Conservation (phyloP, 2,329 filamentous ascomycete genomes). For the Exutisphaerella laricina region DNA sequence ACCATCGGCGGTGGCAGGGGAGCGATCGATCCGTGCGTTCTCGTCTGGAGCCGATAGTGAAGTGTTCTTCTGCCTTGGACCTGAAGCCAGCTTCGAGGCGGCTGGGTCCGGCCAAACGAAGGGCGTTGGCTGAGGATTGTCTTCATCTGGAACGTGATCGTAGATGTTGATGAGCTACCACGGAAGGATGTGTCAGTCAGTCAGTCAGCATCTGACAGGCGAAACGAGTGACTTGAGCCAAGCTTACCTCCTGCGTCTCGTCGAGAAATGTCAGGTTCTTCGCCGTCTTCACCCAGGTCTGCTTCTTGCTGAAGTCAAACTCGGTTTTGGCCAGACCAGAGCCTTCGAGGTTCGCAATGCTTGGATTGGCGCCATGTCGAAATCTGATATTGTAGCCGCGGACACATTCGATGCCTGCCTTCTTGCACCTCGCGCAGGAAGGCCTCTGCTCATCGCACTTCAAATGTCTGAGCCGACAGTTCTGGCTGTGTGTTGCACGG, state of each 20-base stretch:
- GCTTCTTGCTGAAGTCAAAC: constrained; percentile 29
- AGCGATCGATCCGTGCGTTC: background rate
- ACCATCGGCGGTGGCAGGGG: background rate
- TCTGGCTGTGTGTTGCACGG: constrained; percentile 24
- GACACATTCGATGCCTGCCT: constrained; percentile 29
- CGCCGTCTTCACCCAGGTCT: constrained; percentile 30
- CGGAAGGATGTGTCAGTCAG: no score
- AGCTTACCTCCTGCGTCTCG: constrained; percentile 32
- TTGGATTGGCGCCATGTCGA: constrained; percentile 30
- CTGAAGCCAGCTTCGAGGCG: constrained; percentile 4
- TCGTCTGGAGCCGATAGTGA: background rate
- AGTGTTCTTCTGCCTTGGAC: constrained; percentile 1
- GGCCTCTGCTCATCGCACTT: constrained; percentile 31
- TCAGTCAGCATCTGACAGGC: no score
- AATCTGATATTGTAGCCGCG: constrained; percentile 32
- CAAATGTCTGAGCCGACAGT: constrained; percentile 28
- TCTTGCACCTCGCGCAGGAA: constrained; percentile 28
- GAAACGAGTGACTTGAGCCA: no score
- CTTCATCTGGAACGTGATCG: constrained; percentile 26
- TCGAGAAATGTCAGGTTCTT: constrained; percentile 30
- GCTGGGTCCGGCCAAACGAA: constrained; percentile 10
- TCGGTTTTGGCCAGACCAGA: constrained; percentile 27
- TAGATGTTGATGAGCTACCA: constrained; percentile 31
- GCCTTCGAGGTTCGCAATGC: constrained; percentile 23
- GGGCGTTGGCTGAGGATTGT: constrained; percentile 11